Evolutionary conservation across 768 basidiomycete species (phyloP), one percentile per base, ranked within the genome.

Genomic region (Mycena pura): DNA sequence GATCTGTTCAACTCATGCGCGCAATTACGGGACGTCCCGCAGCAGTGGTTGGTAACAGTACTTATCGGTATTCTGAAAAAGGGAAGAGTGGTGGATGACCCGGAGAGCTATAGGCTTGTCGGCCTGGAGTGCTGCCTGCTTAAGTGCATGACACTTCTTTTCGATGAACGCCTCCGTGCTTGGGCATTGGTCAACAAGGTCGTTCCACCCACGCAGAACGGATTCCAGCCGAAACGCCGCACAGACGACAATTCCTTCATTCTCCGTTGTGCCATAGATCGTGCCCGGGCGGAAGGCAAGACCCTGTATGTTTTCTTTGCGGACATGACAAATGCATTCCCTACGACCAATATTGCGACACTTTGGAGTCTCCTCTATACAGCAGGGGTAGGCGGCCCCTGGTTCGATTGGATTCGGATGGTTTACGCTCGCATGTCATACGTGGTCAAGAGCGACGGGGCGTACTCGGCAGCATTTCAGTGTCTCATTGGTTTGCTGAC

Each of bases 311-410:
- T 70, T 4, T 60, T 53, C 19, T 69, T 68, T 43, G 62, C 62
- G 11, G 71, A 73, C 55, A 25, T 72, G 1, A 70, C 58, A 15
- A 76, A 77, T 68, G 75, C 76, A 10, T 77, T 76, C 57, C 76
- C 76, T 0, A 22, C 19, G 8, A 45, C 44, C 17, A 24, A 45
- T 24, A 65, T 68, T 25, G 47, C 71, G 1, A 69, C 72, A 0
- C 65, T 76, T 1, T 76, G 75, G 75, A 9, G 64, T 0, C 74
- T 74, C 39, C 47, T 50, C 4, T 45, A 45, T 24, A 45, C 21
- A 9, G 17, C 22, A 9, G 44, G 44, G 7, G 44, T 45, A 8
- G 21, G 21, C 8, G 44, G 44, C 6, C 44, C 44, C 17, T 45
- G 19, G 21, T 45, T 45, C 44, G 44, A 45, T 24, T 45, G 44